phyloP scores from a whole-genome alignment of 2,329 filamentous ascomycete genomes.

The Xylaria sp. region DNA sequence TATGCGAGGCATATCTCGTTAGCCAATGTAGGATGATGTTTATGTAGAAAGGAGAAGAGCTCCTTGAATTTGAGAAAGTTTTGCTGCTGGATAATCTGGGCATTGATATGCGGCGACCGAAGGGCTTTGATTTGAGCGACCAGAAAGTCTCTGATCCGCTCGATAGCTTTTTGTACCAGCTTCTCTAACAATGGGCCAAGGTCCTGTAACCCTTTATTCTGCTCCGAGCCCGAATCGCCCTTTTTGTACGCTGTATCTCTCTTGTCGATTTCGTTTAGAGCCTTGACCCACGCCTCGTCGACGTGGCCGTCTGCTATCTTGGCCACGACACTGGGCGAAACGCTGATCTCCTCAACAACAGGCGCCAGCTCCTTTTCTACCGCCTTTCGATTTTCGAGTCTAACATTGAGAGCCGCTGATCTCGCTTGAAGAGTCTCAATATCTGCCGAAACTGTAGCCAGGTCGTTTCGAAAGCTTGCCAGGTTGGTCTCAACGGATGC shows the following conservation, averaged over 20 bases:
- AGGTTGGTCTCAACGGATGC: constrained; percentile 93
- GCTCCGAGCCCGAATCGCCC: constrained; percentile 68
- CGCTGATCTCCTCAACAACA: constrained; percentile 89
- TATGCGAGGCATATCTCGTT: constrained; percentile 94
- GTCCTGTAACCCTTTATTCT: constrained; percentile 83
- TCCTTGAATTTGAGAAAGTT: constrained; percentile 90
- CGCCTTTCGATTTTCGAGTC: constrained; percentile 87
- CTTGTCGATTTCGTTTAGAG: constrained; percentile 80
- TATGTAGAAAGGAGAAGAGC: constrained; percentile 84
- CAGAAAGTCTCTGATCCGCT: constrained; percentile 92
- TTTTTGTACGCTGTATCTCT: constrained; percentile 78
- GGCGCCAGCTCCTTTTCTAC: constrained; percentile 90
- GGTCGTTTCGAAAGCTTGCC: constrained; percentile 90
- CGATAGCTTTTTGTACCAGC: constrained; percentile 88
- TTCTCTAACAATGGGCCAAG: constrained; percentile 86
- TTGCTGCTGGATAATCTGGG: constrained; percentile 95
- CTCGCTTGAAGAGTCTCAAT: constrained; percentile 93
- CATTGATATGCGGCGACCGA: constrained; percentile 94
- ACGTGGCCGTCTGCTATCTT: constrained; percentile 90
- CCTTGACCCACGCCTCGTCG: constrained; percentile 88
- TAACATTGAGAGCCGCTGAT: constrained; percentile 83
- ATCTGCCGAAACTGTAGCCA: constrained; percentile 91
- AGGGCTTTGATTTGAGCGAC: constrained; percentile 95
- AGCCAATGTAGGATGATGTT: constrained; percentile 83
- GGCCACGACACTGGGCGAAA: constrained; percentile 84